These are phyloP conservation scores for Pulveroboletus sp. DNA, from an alignment of 768 basidiomycete species.

Conservation along the genomic window DNA sequence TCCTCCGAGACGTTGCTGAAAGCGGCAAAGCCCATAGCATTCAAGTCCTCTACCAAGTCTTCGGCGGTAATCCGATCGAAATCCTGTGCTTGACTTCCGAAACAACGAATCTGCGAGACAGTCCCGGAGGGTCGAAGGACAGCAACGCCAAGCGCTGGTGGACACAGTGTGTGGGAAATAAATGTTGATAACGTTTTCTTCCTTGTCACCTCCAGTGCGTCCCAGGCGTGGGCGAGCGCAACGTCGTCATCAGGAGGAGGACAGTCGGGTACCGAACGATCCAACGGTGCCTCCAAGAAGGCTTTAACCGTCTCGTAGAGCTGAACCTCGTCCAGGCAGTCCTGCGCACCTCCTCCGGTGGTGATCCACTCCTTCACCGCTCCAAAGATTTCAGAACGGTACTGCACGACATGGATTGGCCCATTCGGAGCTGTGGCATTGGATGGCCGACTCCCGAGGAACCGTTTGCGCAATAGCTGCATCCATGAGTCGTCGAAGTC, in stretches of 20 bases:
- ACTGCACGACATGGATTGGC: constrained; percentile 45
- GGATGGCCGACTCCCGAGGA: constrained; percentile 47
- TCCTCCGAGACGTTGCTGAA: constrained; percentile 77
- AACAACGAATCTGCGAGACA: constrained; percentile 14
- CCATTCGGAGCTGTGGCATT: constrained; percentile 39
- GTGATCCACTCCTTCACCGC: constrained; percentile 70
- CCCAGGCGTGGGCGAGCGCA: constrained; percentile 46
- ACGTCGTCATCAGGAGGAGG: constrained; percentile 35
- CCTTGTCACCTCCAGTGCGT: constrained; percentile 41
- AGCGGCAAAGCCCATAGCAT: constrained; percentile 71
- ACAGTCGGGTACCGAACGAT: constrained; percentile 46
- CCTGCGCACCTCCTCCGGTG: constrained; percentile 72
- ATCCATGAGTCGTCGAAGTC: not conserved
- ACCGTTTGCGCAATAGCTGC: constrained; percentile 75
- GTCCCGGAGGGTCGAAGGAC: constrained; percentile 19
- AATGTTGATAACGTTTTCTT: constrained; percentile 44
- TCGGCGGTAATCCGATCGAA: constrained; percentile 61
- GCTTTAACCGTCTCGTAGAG: constrained; percentile 53
- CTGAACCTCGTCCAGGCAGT: constrained; percentile 67
- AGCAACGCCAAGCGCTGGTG: constrained; percentile 35
- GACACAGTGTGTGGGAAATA: constrained; percentile 57
- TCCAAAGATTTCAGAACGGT: constrained; percentile 60
- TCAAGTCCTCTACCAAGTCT: constrained; percentile 72
- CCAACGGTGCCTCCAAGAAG: constrained; percentile 56
- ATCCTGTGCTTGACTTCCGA: constrained; percentile 50